Evolutionary conservation across 257 asterid species (phyloP).

Genomic region (Ocimum tenuiflorum): DNA sequence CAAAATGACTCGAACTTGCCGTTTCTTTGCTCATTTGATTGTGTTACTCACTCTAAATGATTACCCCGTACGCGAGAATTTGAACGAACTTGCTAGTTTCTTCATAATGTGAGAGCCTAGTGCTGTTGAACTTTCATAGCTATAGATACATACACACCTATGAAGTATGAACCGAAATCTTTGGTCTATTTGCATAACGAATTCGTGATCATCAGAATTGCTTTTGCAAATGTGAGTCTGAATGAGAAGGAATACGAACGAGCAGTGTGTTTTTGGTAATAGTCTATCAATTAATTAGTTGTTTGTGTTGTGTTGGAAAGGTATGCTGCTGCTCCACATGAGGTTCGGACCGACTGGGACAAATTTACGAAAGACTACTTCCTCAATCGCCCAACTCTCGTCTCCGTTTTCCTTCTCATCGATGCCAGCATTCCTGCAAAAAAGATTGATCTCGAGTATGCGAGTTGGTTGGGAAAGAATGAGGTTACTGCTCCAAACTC

Average conservation of each 20-base stretch:
- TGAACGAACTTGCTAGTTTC: not conserved
- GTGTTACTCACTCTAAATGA: not conserved
- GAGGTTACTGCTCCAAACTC: conserved; percentile 36
- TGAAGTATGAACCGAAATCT: too few relatives aligned
- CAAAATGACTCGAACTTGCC: conserved; percentile 7
- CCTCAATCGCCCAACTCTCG: conserved; percentile 80
- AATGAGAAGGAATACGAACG: too few relatives aligned
- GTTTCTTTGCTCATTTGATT: not conserved
- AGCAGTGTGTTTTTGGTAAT: not conserved
- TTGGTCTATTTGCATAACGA: not conserved
- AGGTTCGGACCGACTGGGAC: conserved; percentile 81
- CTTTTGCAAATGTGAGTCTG: not conserved
- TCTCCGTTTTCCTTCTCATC: conserved; percentile 89
- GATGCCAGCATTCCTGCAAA: conserved; percentile 96
- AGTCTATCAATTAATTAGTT: not conserved
- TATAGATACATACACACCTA: too few relatives aligned
- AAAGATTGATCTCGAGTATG: conserved; percentile 80
- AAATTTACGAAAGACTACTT: conserved; percentile 92
- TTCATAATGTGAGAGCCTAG: too few relatives aligned
- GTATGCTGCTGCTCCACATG: conserved; percentile 92
- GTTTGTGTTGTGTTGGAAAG: conserved; percentile 28
- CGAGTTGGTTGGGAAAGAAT: conserved; percentile 91
- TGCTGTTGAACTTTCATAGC: too few relatives aligned
- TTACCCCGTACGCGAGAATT: not conserved
- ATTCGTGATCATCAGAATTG: not conserved